Percentiles rank a stretch among this genome's conserved stretches.
These are phyloP conservation scores for Podaxis sp. DNA, from an alignment of 768 basidiomycete genomes.

Conservation along the genomic window DNA sequence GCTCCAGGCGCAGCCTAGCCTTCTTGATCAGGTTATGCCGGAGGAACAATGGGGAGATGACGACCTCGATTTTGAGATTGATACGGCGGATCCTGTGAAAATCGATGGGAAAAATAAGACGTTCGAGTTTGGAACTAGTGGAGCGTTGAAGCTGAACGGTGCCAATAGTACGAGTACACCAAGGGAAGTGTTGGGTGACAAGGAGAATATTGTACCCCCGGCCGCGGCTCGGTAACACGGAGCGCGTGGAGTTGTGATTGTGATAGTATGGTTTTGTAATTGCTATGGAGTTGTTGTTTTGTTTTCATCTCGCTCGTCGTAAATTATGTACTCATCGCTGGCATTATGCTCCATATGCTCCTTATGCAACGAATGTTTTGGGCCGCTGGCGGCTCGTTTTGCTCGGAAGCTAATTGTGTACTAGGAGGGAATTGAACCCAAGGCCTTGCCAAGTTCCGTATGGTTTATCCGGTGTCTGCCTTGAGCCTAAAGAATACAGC, in stretches of 20 bases:
- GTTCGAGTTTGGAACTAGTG: constrained; percentile 18
- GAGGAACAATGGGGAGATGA: constrained; percentile 56
- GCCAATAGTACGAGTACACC: constrained; percentile 16
- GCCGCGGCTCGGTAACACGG: constrained; percentile 5
- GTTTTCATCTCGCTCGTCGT: neutral
- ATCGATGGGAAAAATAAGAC: constrained; percentile 19
- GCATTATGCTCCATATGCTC: neutral
- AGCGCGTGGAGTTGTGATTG: neutral
- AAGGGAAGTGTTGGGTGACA: constrained; percentile 46
- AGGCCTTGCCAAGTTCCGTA: no score
- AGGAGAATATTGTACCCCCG: constrained; percentile 46
- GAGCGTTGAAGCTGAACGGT: constrained; percentile 21
- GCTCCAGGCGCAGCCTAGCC: constrained; percentile 42
- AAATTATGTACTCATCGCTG: neutral
- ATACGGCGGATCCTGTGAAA: constrained; percentile 22
- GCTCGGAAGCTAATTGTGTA: neutral
- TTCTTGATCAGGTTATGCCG: constrained; percentile 59
- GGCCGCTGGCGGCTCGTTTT: no score
- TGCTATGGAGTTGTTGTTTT: neutral
- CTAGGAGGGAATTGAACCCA: neutral
- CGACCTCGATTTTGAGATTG: constrained; percentile 35
- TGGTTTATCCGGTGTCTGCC: no score
- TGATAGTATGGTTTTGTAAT: constrained; percentile 9
- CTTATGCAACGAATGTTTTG: neutral
- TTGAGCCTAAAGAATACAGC: no score